These are phyloP conservation scores for Xylaria polymorpha DNA, from an alignment of 2,329 filamentous ascomycete genomes.

Conservation along the genomic window DNA sequence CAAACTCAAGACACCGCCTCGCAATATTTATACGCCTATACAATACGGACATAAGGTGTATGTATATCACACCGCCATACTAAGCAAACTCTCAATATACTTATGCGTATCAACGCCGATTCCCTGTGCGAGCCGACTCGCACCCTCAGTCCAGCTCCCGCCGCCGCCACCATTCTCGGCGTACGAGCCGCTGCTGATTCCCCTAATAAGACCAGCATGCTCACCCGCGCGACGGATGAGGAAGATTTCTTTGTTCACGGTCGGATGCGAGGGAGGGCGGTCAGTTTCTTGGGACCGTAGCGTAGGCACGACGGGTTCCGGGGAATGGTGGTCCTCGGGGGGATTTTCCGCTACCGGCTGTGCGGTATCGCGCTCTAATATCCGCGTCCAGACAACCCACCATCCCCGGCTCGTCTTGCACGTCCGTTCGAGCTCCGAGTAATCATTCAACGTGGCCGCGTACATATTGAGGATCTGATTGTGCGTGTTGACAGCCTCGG, in stretches of 20 bases:
- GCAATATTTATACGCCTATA: background rate
- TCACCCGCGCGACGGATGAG: slow-evolving; percentile 71
- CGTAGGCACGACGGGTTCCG: background rate
- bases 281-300: slow-evolving; percentile 33
- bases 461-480: slow-evolving; percentile 71
- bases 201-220: slow-evolving; percentile 54
- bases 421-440: slow-evolving; percentile 67
- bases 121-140: slow-evolving; percentile 73
- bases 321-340: background rate
- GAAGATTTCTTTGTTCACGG: slow-evolving; percentile 68
- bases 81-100: slow-evolving; percentile 79
- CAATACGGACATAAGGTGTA: background rate
- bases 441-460: slow-evolving; percentile 57
- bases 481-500: slow-evolving; percentile 73
- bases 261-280: slow-evolving; percentile 35
- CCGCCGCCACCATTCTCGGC: slow-evolving; percentile 50
- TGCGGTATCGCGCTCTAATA: slow-evolving; percentile 53
- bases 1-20: background rate
- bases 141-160: slow-evolving; percentile 63
- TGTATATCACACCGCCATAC: slow-evolving; percentile 54
- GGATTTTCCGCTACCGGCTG: slow-evolving; percentile 11
- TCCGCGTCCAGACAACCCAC: slow-evolving; percentile 76
- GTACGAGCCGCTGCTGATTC: slow-evolving; percentile 48
- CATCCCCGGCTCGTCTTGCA: slow-evolving; percentile 74
- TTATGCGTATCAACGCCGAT: slow-evolving; percentile 81